A percentile compares a stretch with the other conserved stretches of the same genome.
Conservation (phyloP, 805 yeast species). For the Hanseniaspora occidentalis region DNA sequence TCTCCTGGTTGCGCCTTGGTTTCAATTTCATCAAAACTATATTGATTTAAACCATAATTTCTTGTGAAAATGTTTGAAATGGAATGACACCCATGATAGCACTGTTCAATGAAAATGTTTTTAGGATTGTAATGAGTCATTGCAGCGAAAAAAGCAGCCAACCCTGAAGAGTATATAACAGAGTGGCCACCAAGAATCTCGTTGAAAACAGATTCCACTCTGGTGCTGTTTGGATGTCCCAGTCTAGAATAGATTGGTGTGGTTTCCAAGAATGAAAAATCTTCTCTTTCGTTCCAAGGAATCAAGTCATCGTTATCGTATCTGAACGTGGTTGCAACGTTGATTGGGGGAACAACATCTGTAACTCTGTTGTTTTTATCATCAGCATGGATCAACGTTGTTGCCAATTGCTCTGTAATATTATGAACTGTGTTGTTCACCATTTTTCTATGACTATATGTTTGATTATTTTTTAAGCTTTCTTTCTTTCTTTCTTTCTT, state of each 20-base stretch:
- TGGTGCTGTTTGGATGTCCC: conserved; percentile 58
- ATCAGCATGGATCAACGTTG: conserved; percentile 61
- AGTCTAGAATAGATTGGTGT: conserved; percentile 55
- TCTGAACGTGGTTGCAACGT: conserved; percentile 65
- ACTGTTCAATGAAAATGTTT: conserved; percentile 58
- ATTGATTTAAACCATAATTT: conserved; percentile 41
- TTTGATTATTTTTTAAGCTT: too few relatives aligned
- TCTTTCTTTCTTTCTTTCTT: too few relatives aligned
- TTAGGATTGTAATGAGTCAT: conserved; percentile 63
- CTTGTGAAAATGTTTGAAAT: conserved; percentile 52
- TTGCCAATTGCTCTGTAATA: too few relatives aligned
- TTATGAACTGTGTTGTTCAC: too few relatives aligned
- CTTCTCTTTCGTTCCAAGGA: conserved; percentile 30
- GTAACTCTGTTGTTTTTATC: conserved; percentile 41
- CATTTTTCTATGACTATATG: too few relatives aligned
- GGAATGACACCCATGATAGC: conserved; percentile 79
- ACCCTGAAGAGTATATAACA: conserved; percentile 64
- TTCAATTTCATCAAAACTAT: conserved; percentile 40
- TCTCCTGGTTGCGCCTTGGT: conserved; percentile 45
- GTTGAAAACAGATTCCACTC: conserved; percentile 55
- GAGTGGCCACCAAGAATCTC: conserved; percentile 50
- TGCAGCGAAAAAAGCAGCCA: conserved; percentile 70
- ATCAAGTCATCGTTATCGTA: conserved; percentile 46
- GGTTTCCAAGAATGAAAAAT: conserved; percentile 22
- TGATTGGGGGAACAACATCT: conserved; percentile 71